phyloP scores from a whole-genome alignment of 2,329 filamentous ascomycete genomes.

The Fusarium azukiicola region DNA sequence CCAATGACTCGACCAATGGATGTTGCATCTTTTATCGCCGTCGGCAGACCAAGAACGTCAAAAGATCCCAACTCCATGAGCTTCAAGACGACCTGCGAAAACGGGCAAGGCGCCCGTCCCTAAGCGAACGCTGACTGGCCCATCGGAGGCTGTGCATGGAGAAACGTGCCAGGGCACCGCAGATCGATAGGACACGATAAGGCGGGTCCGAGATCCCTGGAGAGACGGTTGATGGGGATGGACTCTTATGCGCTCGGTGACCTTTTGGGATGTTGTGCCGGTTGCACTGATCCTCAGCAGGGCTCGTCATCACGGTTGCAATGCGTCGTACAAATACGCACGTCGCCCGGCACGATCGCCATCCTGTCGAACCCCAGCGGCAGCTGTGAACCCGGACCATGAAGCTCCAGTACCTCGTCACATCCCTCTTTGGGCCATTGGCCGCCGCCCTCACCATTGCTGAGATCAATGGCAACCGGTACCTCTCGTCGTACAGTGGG shows the following conservation, averaged over 20 bases:
- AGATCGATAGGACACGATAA: constrained; percentile 52
- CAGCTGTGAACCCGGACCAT: constrained; percentile 49
- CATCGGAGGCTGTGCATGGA: constrained; percentile 47
- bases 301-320: constrained; percentile 12
- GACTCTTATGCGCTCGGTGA: constrained; percentile 37
- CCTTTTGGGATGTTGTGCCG: constrained; percentile 42
- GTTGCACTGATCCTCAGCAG: constrained; percentile 28
- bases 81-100: constrained; percentile 53
- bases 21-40: constrained; percentile 19
- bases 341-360: constrained; percentile 18
- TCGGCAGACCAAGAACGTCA: constrained; percentile 30
- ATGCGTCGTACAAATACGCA: constrained; percentile 43
- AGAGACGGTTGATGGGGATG: constrained; percentile 32
- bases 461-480: constrained; percentile 84
- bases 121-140: constrained; percentile 38
- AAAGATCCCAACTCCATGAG: constrained; percentile 32
- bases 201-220: constrained; percentile 22
- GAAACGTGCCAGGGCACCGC: constrained; percentile 52
- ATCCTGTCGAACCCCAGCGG: constrained; percentile 18
- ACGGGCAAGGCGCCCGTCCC: constrained; percentile 46
- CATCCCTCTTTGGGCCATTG: constrained; percentile 49
- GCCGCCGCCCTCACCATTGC: constrained; percentile 72
- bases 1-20: constrained; percentile 32
- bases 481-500: constrained; percentile 80
- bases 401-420: constrained; percentile 57